Evolutionary conservation across 768 basidiomycete genomes (phyloP).

Genomic region (Candolleomyces eurysporus): DNA sequence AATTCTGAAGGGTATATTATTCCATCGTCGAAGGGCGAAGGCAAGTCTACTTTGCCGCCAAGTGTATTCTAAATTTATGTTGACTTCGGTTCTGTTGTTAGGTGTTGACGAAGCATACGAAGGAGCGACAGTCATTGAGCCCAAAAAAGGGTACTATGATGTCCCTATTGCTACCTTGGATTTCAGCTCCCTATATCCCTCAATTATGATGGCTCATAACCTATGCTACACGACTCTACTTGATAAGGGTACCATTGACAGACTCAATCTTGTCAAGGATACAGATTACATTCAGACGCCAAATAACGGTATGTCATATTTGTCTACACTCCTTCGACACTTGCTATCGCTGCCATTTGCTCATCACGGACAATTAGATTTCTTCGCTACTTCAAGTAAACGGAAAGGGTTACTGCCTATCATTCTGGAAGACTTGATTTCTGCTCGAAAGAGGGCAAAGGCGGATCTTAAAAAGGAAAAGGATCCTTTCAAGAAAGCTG

Average conservation of each 20-base stretch:
- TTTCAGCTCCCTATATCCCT: conserved; percentile 98
- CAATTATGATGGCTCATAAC: conserved; percentile 99
- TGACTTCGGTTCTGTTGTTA: conserved; percentile 23
- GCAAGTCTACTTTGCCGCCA: conserved; percentile 31
- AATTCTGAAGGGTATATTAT: conserved; percentile 90
- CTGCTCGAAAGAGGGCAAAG: conserved; percentile 92
- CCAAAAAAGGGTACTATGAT: conserved; percentile 93
- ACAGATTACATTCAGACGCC: conserved; percentile 94
- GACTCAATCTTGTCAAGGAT: conserved; percentile 75
- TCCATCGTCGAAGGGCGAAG: conserved; percentile 83
- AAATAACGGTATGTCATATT: conserved; percentile 70
- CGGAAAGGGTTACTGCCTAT: conserved; percentile 91
- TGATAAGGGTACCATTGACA: conserved; percentile 74
- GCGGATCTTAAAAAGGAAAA: conserved; percentile 95
- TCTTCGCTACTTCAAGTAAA: conserved; percentile 69
- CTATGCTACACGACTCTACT: conserved; percentile 97
- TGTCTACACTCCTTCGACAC: neutral
- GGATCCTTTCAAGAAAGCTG: conserved; percentile 96
- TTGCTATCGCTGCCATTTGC: too few relatives aligned
- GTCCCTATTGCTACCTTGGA: conserved; percentile 96
- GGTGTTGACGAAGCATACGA: conserved; percentile 96
- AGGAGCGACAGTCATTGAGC: conserved; percentile 98
- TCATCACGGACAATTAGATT: conserved; percentile 48
- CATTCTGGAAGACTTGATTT: conserved; percentile 89
- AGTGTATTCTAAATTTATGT: neutral